Percentiles rank a stretch among this genome's conserved stretches.
These are phyloP conservation scores for Mycena kentingensis DNA, from an alignment of 768 basidiomycete species.

Conservation along the genomic window DNA sequence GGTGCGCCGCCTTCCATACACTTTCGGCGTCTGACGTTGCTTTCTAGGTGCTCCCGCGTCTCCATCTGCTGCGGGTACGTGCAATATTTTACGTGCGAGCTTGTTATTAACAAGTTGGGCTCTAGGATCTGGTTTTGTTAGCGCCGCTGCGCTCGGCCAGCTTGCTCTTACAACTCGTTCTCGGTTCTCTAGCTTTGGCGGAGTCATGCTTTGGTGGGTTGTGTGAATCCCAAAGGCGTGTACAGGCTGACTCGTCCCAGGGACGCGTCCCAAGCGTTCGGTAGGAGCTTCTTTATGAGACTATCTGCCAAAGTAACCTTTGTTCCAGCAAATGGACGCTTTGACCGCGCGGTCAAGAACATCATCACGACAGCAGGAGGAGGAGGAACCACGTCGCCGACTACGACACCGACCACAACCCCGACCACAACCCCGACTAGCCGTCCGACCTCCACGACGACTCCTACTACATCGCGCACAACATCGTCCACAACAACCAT, in stretches of 20 bases:
- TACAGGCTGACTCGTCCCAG: not conserved
- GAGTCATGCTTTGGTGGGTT: slow-evolving; percentile 48
- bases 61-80: slow-evolving; percentile 45
- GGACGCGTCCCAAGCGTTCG: slow-evolving; percentile 20
- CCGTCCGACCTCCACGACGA: slow-evolving; percentile 18
- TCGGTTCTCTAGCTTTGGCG: slow-evolving; percentile 62
- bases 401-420: slow-evolving; percentile 13
- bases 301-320: not conserved
- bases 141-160: slow-evolving; percentile 41
- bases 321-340: slow-evolving; percentile 33
- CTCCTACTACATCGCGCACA: not conserved
- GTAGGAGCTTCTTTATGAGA: not conserved
- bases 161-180: slow-evolving; percentile 47
- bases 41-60: slow-evolving; percentile 55
- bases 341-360: slow-evolving; percentile 34
- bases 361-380: slow-evolving; percentile 28
- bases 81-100: no score
- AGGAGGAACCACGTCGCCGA: not conserved
- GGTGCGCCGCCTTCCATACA: slow-evolving; percentile 33
- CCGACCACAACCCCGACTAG: slow-evolving; percentile 11
- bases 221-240: not conserved
- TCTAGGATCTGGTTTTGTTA: slow-evolving; percentile 53
- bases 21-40: slow-evolving; percentile 42
- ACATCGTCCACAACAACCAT: slow-evolving; percentile 16
- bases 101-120: no score